Evolutionary conservation across 176 grass and related monocot genomes (phyloP), one percentile per base, ranked within the genome.

Genomic region (Dendrocalamus sinicus): DNA sequence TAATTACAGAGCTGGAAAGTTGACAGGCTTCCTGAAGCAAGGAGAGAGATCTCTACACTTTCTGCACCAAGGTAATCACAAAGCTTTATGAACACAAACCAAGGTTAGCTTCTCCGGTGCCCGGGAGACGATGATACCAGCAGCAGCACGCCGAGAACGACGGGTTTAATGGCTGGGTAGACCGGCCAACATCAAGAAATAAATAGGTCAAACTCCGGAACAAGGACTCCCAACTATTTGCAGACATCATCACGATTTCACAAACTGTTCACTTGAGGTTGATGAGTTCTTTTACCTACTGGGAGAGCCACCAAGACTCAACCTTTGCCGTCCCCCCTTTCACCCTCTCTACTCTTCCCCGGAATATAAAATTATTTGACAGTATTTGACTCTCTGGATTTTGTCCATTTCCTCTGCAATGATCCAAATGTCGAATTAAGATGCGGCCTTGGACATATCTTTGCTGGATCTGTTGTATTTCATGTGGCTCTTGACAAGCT

Each of bases 401-500:
- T 23, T 60, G 15, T 32, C 66, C 48, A 22, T 52, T 59, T 67
- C 28, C n/a, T 20, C 4, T 4, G 60, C 40, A 41, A 57, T 24
- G 45, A 72, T 78, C 80, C 64, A 72, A 72, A 22, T 62, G 61
- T 15, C 12, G 1, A 82, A 75, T 88, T 81, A 79, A 58, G 92
- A 66, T 12, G 77, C 57, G 2, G 41, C 48, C 79, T 94, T 94
- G 77, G 89, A 79, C 69, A 98, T 90, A 51, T 96, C 88, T 79
- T 89, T 91, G 81, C 75, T 86, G 52, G 96, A 99, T 72, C 96
- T 92, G 63, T 99, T 99, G 91, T 99, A 96, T 58, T 96, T 99
- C 93, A 99, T 89, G 81, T 99, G 96, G 82, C 93, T 96, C 48
- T 83, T 96, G 28, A 99, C 94, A 39, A 99, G 96, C 73, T 99